Conservation (phyloP, 129 eudicot species). For the Lonicera japonica region DNA sequence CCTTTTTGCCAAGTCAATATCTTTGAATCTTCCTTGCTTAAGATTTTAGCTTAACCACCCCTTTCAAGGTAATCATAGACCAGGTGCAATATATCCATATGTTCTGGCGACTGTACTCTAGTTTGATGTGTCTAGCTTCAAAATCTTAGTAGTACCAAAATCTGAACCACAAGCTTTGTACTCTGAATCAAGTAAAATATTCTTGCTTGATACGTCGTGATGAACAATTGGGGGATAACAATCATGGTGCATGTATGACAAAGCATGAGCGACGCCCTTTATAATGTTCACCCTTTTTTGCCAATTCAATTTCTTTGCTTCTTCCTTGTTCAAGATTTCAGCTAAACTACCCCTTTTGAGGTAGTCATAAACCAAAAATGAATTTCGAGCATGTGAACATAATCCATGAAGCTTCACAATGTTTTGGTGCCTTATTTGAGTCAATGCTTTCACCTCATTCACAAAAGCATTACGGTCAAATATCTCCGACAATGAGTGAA, state of each 20-base stretch:
- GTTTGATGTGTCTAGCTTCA: constrained; percentile 17
- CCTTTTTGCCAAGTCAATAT: too few species aligned
- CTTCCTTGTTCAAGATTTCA: not conserved
- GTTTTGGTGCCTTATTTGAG: constrained; percentile 12
- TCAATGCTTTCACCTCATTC: constrained; percentile 13
- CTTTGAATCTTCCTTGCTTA: too few species aligned
- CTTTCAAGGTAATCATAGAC: constrained; percentile 9
- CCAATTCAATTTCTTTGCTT: constrained; percentile 20
- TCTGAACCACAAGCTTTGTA: constrained; percentile 14
- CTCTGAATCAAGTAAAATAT: constrained; percentile 21
- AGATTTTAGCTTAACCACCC: too few species aligned
- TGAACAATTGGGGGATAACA: constrained; percentile 8
- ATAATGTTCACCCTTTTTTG: constrained; percentile 20
- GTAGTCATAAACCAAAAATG: constrained; percentile 19
- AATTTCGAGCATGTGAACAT: constrained; percentile 15
- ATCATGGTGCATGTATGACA: constrained; percentile 39
- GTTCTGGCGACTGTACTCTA: constrained; percentile 22
- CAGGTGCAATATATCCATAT: constrained; percentile 33
- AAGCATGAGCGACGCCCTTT: constrained; percentile 29
- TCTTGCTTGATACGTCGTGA: constrained; percentile 34
- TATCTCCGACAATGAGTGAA: too few species aligned
- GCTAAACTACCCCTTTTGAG: constrained; percentile 11
- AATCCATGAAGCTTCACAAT: constrained; percentile 24
- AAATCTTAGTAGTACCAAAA: constrained; percentile 27
- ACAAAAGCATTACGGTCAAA: not conserved